A percentile compares a stretch with the other conserved stretches of the same genome.
Conservation (phyloP, 2,329 filamentous ascomycete species). For the Colletotrichum magnum region DNA sequence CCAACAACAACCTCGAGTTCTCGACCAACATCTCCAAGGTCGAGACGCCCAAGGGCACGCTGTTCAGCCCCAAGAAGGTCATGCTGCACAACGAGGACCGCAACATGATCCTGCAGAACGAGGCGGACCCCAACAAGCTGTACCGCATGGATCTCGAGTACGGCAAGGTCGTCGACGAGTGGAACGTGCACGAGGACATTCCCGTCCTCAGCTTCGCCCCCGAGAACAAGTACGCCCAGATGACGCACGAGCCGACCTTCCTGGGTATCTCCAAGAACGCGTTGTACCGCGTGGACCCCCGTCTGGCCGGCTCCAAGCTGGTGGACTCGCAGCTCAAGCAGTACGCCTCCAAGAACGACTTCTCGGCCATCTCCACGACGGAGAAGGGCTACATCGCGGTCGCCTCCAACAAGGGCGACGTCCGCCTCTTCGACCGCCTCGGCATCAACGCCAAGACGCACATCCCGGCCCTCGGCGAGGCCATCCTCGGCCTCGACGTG, state of each 20-base stretch:
- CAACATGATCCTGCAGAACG: conserved; percentile 90
- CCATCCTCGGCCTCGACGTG: conserved; percentile 94
- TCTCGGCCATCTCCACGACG: conserved; percentile 93
- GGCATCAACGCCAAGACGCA: conserved; percentile 98
- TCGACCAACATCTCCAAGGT: conserved; percentile 98
- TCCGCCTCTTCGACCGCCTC: conserved; percentile 94
- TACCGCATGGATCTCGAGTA: conserved; percentile 99
- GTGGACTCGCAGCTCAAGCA: conserved; percentile 95
- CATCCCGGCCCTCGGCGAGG: conserved; percentile 93
- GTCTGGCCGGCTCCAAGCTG: conserved; percentile 89
- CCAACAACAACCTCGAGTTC: conserved; percentile 93
- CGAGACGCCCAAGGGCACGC: conserved; percentile 85
- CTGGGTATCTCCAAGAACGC: conserved; percentile 93
- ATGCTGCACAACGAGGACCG: conserved; percentile 94
- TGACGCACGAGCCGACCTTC: conserved; percentile 96
- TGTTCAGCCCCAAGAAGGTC: conserved; percentile 95
- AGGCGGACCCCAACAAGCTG: conserved; percentile 86
- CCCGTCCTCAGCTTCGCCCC: conserved; percentile 92
- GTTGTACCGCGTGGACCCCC: conserved; percentile 93
- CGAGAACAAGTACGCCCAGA: conserved; percentile 98
- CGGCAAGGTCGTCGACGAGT: conserved; percentile 98
- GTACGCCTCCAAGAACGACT: conserved; percentile 97
- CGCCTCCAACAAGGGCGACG: conserved; percentile 97
- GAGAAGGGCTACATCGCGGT: conserved; percentile 98
- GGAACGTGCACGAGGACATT: conserved; percentile 98